A percentile compares a stretch with the other conserved stretches of the same genome.
phyloP scores from a whole-genome alignment of 2,329 filamentous ascomycete genomes.

The Scopulariopsis brevicaulis region DNA sequence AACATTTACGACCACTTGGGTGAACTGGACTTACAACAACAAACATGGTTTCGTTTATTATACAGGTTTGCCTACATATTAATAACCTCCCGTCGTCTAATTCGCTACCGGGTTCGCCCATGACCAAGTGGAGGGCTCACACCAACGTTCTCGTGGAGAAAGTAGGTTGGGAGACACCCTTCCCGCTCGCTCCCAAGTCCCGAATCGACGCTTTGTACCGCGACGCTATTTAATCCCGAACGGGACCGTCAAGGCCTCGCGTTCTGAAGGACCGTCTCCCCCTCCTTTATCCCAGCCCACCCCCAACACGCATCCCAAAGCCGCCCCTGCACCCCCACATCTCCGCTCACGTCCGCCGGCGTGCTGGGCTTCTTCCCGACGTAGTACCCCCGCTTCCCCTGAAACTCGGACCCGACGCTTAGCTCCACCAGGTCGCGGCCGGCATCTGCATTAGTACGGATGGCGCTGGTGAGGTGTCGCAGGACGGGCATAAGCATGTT shows the following conservation, averaged over 20 bases:
- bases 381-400: constrained; percentile 2
- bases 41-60: too few relatives aligned
- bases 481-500: not conserved
- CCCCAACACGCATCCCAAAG: constrained; percentile 1
- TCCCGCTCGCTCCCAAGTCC: too few relatives aligned
- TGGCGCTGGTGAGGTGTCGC: not conserved
- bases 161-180: too few relatives aligned
- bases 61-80: too few relatives aligned
- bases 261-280: not conserved
- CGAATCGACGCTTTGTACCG: too few relatives aligned
- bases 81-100: too few relatives aligned
- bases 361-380: not conserved
- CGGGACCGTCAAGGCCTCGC: not conserved
- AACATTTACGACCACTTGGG: too few relatives aligned
- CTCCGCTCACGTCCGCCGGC: not conserved
- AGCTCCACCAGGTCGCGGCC: not conserved
- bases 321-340: not conserved
- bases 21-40: too few relatives aligned
- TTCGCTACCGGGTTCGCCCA: too few relatives aligned
- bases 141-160: too few relatives aligned
- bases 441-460: not conserved
- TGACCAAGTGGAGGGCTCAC: too few relatives aligned
- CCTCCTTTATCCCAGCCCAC: not conserved
- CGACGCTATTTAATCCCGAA: too few relatives aligned
- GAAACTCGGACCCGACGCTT: not conserved